Base-by-base conservation (phyloP, 2,329 filamentous ascomycete genomes). In the Fusarium albosuccineum region DNA sequence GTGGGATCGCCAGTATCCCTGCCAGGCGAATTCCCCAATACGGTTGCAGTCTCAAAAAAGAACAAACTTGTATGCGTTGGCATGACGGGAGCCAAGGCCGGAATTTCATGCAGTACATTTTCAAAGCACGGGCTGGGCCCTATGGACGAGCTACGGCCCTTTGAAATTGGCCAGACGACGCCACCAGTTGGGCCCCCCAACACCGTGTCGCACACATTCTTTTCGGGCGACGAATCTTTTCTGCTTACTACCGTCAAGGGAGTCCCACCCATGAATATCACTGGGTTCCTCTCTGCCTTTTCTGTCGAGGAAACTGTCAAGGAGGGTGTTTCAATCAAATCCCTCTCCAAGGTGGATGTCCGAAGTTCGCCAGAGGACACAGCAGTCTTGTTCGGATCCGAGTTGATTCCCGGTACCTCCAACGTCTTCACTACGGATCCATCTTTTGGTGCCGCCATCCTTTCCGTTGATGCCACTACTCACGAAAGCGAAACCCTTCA, bases 161-260 rank as follows among this genome's bases (percentile, higher is more conserved):
- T 89, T 60, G 78, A 83, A 10, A 70, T 90, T 1, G 74, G 77
- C 2, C 88, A 90, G 71, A 82, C 81, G 0, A 89, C 85, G 0
- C 88, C 89, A 0, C 87, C 89, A 0, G 74, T 78, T 0, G 88
- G 87, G 0, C 87, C 88, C 0, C 75, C 78, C 3, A 88, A 89
- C 74, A 89, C 85, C 0, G 81, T 90, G 3, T 89, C 87, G 0
- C 87, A 90, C 6, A 80, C 83, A 0, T 86, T 89, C 73, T 90
- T 89, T 76, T 86, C 85, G 1, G 74, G 74, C 0, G 86, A 90
- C 54, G 81, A 86, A 62, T 76, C 73, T 0, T 80, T 76, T 2
- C 77, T 91, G 0, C 81, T 85, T 52, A 81, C 85, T 0, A 88
- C 85, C 1, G 86, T 90, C 39, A 91, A 91, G 75, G 88, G 88